Base-by-base conservation (phyloP, 495 filamentous ascomycete species). In the Penicillium riverlandense region DNA sequence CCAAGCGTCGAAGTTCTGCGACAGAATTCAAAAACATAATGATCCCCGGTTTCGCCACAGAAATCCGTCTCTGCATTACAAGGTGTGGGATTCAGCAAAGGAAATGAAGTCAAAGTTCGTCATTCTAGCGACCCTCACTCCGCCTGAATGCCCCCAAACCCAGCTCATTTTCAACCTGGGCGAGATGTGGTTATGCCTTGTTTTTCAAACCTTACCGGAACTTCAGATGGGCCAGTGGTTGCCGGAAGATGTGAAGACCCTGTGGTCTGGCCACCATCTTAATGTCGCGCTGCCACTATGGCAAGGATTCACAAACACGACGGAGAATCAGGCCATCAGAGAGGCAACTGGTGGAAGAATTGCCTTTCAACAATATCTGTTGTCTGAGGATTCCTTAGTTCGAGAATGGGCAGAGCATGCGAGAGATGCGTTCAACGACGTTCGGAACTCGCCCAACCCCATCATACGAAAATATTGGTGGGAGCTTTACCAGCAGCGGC, bases 131-230 rank as follows among this genome's bases (percentile, higher is more conserved):
- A 29, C 6, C 7, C n/a, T 29, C 11, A n/a, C 38, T 1, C 27
- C n/a, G 3, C 11, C 35, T 9, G 22, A 7, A 11, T 16, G 13
- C 9, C 6, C 11, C 32, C 2, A 34, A 8, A 8, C 2, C 5
- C 52, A 52, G 30, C 30, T 39, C 5, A 0, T 52, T 10, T 35
- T 55, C 1, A 55, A 51, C 40, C n/a, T 51, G 0, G 9, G 16
- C 22, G 52, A 55, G 27, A 55, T 55, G 44, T 55, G 48, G 48
- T 48, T 48, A 48, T 9, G 41, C 8, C 30, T 40, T 13, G 11
- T 48, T 4, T 53, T 49, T 11, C 45, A 53, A 29, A 49, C 45
- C 22, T 33, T 53, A 12, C 41, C 38, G 8, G n/a, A 22, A 4
- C 8, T 38, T 15, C 42, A 40, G 11, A 11, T 53, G n/a, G 29